These are phyloP conservation scores for Wickerhamiella occidentalis DNA, from an alignment of 805 yeast genomes.

Conservation along the genomic window DNA sequence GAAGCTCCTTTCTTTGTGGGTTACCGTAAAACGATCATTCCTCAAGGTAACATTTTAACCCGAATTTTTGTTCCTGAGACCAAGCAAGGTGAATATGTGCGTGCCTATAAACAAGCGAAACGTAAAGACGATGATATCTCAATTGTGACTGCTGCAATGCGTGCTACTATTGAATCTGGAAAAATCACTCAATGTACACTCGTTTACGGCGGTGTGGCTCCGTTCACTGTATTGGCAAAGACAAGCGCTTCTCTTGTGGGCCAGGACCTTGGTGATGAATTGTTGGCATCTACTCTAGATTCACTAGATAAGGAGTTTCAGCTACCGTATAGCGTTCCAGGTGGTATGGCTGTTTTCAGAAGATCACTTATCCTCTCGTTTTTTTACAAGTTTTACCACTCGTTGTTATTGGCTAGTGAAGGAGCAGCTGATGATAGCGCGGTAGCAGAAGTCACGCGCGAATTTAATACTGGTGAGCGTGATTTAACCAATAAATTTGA, in stretches of 20 bases:
- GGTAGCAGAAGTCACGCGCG: slow-evolving; percentile 30
- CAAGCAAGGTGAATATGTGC: slow-evolving; percentile 29
- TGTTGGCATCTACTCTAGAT: slow-evolving; percentile 8
- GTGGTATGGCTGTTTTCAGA: slow-evolving; percentile 39
- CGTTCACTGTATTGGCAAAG: slow-evolving; percentile 33
- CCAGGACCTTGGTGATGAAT: slow-evolving; percentile 15
- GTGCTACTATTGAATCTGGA: slow-evolving; percentile 20
- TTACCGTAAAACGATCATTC: slow-evolving; percentile 33
- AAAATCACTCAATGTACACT: slow-evolving; percentile 25
- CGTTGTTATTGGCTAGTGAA: slow-evolving; percentile 20
- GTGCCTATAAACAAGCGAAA: slow-evolving; percentile 36
- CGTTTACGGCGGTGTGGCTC: slow-evolving; percentile 40
- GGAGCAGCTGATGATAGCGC: slow-evolving; percentile 23
- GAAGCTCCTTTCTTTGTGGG: slow-evolving; percentile 32
- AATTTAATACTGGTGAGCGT: slow-evolving; percentile 29
- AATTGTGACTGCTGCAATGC: slow-evolving; percentile 35
- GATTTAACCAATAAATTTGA: slow-evolving; percentile 32
- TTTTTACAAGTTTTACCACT: slow-evolving; percentile 35
- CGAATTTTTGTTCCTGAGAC: slow-evolving; percentile 34
- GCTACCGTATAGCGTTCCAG: slow-evolving; percentile 35
- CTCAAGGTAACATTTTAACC: slow-evolving; percentile 29
- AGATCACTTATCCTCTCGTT: slow-evolving; percentile 36
- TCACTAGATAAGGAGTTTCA: slow-evolving; percentile 31
- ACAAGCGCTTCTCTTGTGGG: slow-evolving; percentile 27
- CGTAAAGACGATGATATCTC: slow-evolving; percentile 41